Conservation (phyloP, 768 basidiomycete species). For the Calocera cornea region DNA sequence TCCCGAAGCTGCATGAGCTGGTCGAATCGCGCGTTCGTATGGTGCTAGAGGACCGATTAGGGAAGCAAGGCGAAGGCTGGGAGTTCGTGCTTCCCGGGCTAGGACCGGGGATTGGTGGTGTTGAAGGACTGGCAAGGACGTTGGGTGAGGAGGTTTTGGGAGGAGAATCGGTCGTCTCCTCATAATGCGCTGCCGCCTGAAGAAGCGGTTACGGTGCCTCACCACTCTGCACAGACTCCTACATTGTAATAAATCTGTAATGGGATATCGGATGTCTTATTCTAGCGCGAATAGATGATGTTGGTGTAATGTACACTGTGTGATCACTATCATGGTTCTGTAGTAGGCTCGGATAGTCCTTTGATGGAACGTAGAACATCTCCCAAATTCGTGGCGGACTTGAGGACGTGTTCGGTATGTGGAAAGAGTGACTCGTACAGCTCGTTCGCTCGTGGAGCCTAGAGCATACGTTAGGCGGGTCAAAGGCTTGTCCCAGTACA, state of each 20-base stretch:
- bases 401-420: neutral
- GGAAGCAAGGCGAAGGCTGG: neutral
- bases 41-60: slow-evolving; percentile 22
- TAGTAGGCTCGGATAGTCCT: neutral
- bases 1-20: slow-evolving; percentile 92
- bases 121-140: neutral
- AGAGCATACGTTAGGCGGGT: neutral
- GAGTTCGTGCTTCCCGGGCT: neutral
- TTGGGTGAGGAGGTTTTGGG: neutral
- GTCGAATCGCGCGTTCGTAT: slow-evolving; percentile 73
- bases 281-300: neutral
- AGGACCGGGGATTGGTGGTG: neutral
- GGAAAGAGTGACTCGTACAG: neutral
- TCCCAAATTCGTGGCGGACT: neutral
- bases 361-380: neutral
- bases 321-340: neutral
- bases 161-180: neutral
- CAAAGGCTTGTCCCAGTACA: neutral
- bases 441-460: neutral
- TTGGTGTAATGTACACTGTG: neutral
- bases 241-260: neutral
- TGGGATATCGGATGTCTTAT: neutral
- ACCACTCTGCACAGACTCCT: neutral
- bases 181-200: neutral
- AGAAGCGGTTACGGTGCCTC: neutral